phyloP scores from a whole-genome alignment of 176 grass and related monocot genomes.

The Oryza nivara region DNA sequence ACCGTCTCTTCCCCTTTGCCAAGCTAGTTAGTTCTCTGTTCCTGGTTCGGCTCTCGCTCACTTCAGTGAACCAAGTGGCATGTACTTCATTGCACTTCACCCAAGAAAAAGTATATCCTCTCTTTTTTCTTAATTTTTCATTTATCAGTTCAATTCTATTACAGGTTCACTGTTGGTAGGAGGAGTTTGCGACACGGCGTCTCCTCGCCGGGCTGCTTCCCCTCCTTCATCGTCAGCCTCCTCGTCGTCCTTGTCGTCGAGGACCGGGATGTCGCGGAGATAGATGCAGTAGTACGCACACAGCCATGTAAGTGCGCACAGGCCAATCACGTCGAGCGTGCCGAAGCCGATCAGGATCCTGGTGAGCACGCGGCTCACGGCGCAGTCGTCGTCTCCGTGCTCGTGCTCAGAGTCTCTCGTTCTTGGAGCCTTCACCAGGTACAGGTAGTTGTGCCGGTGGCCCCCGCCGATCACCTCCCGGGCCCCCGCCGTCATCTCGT shows the following conservation, averaged over 20 bases:
- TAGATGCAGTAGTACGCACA: not conserved
- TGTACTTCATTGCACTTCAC: too few species aligned
- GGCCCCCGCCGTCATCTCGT: conserved; percentile 38
- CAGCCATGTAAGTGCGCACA: conserved; percentile 9
- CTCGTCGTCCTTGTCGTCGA: not conserved
- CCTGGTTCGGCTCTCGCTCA: too few species aligned
- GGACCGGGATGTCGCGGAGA: not conserved
- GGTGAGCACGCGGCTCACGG: not conserved
- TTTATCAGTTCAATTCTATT: not conserved
- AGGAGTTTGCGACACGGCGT: not conserved
- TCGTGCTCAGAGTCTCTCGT: not conserved
- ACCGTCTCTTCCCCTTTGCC: too few species aligned
- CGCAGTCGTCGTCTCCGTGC: not conserved
- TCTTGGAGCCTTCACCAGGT: conserved; percentile 35
- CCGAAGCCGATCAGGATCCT: conserved; percentile 42
- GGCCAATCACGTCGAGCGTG: conserved; percentile 14
- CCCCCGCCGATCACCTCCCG: conserved; percentile 23
- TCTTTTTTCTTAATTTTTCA: not conserved
- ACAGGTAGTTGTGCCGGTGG: conserved; percentile 36
- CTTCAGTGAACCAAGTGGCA: too few species aligned
- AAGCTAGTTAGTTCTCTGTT: too few species aligned
- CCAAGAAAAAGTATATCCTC: not conserved
- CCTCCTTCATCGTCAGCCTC: not conserved
- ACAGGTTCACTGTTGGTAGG: not conserved
- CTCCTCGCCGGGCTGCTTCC: not conserved